phyloP scores from a whole-genome alignment of 2,329 filamentous ascomycete genomes.

The Colletotrichum endophyticum region DNA sequence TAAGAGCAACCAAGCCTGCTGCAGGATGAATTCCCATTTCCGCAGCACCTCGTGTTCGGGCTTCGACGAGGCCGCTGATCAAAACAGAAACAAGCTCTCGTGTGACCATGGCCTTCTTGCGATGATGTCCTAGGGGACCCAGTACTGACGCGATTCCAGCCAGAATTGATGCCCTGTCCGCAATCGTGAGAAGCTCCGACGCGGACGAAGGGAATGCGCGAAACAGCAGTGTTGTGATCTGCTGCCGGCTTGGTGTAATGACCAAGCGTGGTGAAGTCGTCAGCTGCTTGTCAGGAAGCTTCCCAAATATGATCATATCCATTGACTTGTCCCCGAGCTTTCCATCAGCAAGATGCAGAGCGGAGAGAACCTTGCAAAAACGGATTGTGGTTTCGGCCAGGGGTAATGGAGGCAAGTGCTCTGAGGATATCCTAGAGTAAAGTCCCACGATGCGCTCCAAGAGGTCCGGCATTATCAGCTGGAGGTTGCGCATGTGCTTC shows the following conservation, averaged over 20 bases:
- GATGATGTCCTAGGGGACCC: conserved; percentile 76
- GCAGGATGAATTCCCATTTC: conserved; percentile 96
- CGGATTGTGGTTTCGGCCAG: conserved; percentile 77
- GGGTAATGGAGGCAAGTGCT: conserved; percentile 73
- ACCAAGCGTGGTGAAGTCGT: conserved; percentile 61
- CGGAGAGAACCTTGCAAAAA: conserved; percentile 72
- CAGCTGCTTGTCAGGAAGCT: conserved; percentile 52
- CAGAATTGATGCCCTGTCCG: conserved; percentile 79
- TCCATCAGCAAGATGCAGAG: conserved; percentile 70
- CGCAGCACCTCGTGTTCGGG: conserved; percentile 90
- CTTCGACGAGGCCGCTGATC: conserved; percentile 85
- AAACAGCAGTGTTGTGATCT: conserved; percentile 70
- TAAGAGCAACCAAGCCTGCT: conserved; percentile 79
- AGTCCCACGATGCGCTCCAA: conserved; percentile 76
- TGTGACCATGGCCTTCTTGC: conserved; percentile 91
- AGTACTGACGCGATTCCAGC: conserved; percentile 89
- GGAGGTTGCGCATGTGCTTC: conserved; percentile 58
- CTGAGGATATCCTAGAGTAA: conserved; percentile 73
- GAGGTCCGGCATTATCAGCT: conserved; percentile 71
- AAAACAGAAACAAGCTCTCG: conserved; percentile 84
- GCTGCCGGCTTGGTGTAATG: conserved; percentile 61
- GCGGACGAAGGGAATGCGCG: conserved; percentile 72
- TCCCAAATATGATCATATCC: conserved; percentile 69
- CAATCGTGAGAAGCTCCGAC: conserved; percentile 71
- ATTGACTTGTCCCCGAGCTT: conserved; percentile 65